Percentiles rank a stretch among this genome's conserved stretches.
phyloP scores from a whole-genome alignment of 192 early-diverging fungal species.

The Jimgerdemannia flammicorona region DNA sequence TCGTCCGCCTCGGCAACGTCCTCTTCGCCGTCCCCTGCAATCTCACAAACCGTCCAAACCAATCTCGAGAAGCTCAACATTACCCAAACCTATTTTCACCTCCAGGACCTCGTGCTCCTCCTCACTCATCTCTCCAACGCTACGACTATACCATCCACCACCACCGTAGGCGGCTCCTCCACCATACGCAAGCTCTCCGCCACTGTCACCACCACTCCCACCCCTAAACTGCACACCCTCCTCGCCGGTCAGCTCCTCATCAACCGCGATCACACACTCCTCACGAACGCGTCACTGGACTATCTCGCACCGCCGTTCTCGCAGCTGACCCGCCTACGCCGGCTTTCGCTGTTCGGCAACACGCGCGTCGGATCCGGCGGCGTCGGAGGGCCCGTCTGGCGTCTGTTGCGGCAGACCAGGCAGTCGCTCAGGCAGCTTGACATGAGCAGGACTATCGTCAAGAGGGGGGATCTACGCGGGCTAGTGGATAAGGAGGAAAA shows the following conservation, averaged over 20 bases:
- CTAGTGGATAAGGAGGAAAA: neutral
- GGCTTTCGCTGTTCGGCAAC: neutral
- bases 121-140: neutral
- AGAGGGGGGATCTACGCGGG: neutral
- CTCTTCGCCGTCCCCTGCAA: neutral
- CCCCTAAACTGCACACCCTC: neutral
- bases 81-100: neutral
- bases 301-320: neutral
- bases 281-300: neutral
- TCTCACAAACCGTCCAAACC: neutral
- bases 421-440: neutral
- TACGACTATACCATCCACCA: neutral
- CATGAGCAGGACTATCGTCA: neutral
- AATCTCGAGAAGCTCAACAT: slow-evolving; percentile 3
- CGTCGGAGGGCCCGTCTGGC: neutral
- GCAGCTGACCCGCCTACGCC: neutral
- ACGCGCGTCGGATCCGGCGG: neutral
- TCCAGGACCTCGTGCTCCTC: neutral
- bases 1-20: neutral
- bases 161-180: neutral
- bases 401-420: neutral
- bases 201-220: neutral
- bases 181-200: neutral
- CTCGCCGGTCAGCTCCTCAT: neutral
- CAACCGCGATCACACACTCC: neutral